Evolutionary conservation across 176 grass and related monocot genomes (phyloP), one percentile per base, ranked within the genome.

Genomic region (Zoysia pacifica): DNA sequence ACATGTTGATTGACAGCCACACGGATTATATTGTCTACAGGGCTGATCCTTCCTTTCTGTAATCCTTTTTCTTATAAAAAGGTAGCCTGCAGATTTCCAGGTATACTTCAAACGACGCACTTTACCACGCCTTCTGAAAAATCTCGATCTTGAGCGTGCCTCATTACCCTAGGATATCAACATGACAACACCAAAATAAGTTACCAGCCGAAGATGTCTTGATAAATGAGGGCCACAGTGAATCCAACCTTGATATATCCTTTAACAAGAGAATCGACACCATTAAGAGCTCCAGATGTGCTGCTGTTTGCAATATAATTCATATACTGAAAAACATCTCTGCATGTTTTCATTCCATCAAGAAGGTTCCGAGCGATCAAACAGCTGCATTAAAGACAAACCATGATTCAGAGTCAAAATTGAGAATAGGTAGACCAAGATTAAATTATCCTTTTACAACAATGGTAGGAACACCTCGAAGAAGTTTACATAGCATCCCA

Each of bases 41-140:
- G 92, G 95, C 56, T 97, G 91, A 82, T 97, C 95, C 46, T 97
- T 97, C 81, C 79, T 91, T 82, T 94, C 95, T 52, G 95, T 94
- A 74, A 92, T 97, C 78, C 90, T 94, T 87, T 98, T 98, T 79
- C 92, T 89, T 86, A 94, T 91, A 48, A 89, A 94, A 93, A 93
- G 88, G 70, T 94, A 94, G 16, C 96, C 92, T 83, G 92, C 88
- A 16, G 92, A 91, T 87, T 98, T 98, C 96, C 96, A 94, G 28
- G 90, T 97, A 81, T 94, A 97, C 59, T 94, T 97, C 79, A 98
- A 87, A 69, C 92, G 86, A 69, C 90, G 92, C 65, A 98, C 90
- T 81, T 85, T 94, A 80, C 96, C 92, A 66, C 90, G 83, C 69
- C 96, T 93, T 89, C 96, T 87, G 42, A 94, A 54, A 73, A 83